These are phyloP conservation scores for Cubamyces sp. DNA, from an alignment of 768 basidiomycete species.

Conservation along the genomic window DNA sequence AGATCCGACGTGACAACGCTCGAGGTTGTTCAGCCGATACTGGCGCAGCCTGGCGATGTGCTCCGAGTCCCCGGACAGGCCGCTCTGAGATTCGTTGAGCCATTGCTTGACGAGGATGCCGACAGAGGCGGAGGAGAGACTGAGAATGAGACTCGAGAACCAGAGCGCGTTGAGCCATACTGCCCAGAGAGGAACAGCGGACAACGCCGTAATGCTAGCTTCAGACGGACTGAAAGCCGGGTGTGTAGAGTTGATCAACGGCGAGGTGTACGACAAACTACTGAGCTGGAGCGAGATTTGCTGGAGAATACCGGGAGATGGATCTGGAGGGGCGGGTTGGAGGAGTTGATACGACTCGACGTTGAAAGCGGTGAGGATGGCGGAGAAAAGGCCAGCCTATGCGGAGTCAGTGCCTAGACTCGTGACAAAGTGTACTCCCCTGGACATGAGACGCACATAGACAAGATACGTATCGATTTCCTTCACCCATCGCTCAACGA, in stretches of 20 bases:
- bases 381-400: slow-evolving; percentile 35
- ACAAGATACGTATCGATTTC: slow-evolving; percentile 15
- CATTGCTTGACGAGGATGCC: slow-evolving; percentile 37
- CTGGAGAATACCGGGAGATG: background rate
- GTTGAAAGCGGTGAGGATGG: slow-evolving; percentile 32
- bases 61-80: background rate
- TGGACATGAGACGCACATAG: background rate
- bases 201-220: background rate
- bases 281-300: slow-evolving; percentile 20
- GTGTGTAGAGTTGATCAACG: slow-evolving; percentile 20
- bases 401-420: too few species aligned
- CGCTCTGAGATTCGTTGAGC: slow-evolving; percentile 22
- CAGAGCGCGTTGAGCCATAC: slow-evolving; percentile 30
- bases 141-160: slow-evolving; percentile 32
- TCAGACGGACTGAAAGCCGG: background rate
- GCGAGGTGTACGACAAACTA: slow-evolving; percentile 6
- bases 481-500: background rate
- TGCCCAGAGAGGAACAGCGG: slow-evolving; percentile 1
- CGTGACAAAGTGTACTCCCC: too few species aligned
- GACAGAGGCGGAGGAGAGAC: slow-evolving; percentile 31
- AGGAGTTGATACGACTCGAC: slow-evolving; percentile 28
- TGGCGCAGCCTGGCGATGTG: slow-evolving; percentile 24
- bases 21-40: slow-evolving; percentile 22
- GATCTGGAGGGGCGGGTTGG: slow-evolving; percentile 13
- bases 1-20: slow-evolving; percentile 21